Conservation (phyloP, 2,329 filamentous ascomycete genomes). For the Alternaria tenuissima region DNA sequence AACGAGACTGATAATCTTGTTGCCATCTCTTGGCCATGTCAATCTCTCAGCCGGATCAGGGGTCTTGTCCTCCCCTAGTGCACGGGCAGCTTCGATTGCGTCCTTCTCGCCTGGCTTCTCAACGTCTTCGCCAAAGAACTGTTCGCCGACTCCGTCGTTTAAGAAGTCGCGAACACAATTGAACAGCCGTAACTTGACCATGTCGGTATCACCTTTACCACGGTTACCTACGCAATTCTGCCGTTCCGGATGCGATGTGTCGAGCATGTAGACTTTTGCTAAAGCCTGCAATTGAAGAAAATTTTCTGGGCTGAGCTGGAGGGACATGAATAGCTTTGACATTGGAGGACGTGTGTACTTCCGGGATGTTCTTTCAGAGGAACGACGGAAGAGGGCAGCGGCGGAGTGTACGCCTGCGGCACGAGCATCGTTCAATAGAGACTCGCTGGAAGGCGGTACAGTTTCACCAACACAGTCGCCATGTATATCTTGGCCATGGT, state of each 20-base stretch:
- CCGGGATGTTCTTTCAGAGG: conserved; percentile 55
- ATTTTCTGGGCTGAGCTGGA: conserved; percentile 64
- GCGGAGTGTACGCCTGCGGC: conserved; percentile 61
- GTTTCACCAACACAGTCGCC: conserved; percentile 15
- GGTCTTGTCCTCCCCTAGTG: conserved; percentile 52
- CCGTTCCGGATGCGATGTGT: conserved; percentile 62
- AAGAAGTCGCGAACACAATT: conserved; percentile 65
- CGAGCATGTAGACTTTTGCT: conserved; percentile 66
- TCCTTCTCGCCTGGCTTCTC: conserved; percentile 46
- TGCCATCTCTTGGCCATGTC: conserved; percentile 63
- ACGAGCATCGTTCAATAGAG: conserved; percentile 52
- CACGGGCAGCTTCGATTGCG: conserved; percentile 44
- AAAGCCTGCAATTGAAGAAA: conserved; percentile 64
- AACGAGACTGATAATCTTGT: conserved; percentile 65
- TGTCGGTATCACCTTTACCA: conserved; percentile 63
- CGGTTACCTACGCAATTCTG: conserved; percentile 66
- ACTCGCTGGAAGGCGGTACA: conserved; percentile 26
- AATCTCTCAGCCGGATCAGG: conserved; percentile 47
- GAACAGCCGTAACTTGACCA: conserved; percentile 65
- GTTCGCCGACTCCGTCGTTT: conserved; percentile 59
- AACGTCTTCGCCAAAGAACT: conserved; percentile 57
- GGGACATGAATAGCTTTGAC: conserved; percentile 64
- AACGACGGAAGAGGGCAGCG: conserved; percentile 60
- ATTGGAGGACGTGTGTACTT: conserved; percentile 67
- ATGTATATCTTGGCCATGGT: conserved; percentile 2